A percentile compares a stretch with the other conserved stretches of the same genome.
phyloP scores from a whole-genome alignment of 805 yeast species.

The Wickerhamiella hasegawae region DNA sequence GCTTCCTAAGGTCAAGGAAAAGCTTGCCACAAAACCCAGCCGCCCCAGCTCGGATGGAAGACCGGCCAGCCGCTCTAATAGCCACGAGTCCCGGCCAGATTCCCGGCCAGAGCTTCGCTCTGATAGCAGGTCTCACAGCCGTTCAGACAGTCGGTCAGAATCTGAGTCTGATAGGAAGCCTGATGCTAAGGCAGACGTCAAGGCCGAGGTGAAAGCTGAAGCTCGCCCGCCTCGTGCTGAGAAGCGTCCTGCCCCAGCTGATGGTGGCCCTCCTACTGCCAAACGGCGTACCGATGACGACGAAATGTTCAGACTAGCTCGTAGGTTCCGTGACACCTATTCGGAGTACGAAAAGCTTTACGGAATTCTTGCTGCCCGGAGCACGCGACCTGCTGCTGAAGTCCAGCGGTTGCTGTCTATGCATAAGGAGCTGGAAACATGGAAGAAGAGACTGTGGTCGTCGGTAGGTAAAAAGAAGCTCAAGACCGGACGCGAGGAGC shows the following conservation, averaged over 20 bases:
- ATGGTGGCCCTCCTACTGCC: not conserved
- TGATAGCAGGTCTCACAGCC: too few species aligned
- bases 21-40: not conserved
- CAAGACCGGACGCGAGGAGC: not conserved
- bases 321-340: constrained; percentile 32
- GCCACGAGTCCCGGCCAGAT: not conserved
- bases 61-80: too few species aligned
- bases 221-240: too few species aligned
- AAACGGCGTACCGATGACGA: constrained; percentile 4
- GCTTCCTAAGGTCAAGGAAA: not conserved
- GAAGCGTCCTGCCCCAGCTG: not conserved
- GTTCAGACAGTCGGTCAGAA: too few species aligned
- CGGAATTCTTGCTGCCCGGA: constrained; percentile 16
- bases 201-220: too few species aligned
- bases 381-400: constrained; percentile 17
- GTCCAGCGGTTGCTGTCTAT: constrained; percentile 30
- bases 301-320: constrained; percentile 30
- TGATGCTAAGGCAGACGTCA: too few species aligned
- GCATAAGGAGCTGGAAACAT: constrained; percentile 35
- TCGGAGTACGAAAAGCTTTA: constrained; percentile 35
- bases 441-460: constrained; percentile 44
- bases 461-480: not conserved
- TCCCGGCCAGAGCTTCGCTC: too few species aligned
- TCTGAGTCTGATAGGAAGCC: too few species aligned
- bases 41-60: too few species aligned